Base-by-base conservation (phyloP, 2,329 filamentous ascomycete species). In the Colletotrichum sp. region DNA sequence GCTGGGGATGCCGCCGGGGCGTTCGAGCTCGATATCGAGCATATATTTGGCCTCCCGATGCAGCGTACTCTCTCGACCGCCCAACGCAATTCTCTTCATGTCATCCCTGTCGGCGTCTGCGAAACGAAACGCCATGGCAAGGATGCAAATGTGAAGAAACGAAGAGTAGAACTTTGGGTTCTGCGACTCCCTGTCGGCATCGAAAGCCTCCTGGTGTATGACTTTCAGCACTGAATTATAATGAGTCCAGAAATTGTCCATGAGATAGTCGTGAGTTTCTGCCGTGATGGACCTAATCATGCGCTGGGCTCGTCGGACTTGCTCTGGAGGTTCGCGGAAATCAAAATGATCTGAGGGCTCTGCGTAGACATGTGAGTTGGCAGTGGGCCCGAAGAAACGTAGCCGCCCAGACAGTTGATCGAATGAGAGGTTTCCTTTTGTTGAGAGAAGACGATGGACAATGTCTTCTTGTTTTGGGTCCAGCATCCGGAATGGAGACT, bases 21-120 rank as follows among this genome's bases (percentile, higher is more conserved):
- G 81, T 79, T 91, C 89, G 44, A 91, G 81, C 78, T 90, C 89
- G 71, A 85, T 85, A 74, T 90, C 88, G 25, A 90, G 81, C 88
- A 91, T 88, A 63, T 87, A 86, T 79, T 90, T 90, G 66, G 89
- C 88, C 79, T 90, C 89, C 34, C 87, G 80, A 74, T 91, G 89
- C 25, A 91, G 81, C 0, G 87, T 88, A 78, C 88, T 90, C 79
- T 91, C 88, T 77, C 87, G 84, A 44, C 83, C 84, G 6, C 85
- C 86, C 1, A 90, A 72, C 1, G 85, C 82, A 27, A 91, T 86
- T 69, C 83, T 85, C 76, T 85, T 85, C 73, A 90, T 87, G 75
- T 90, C 89, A 4, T 86, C 84, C 34, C 89, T 82, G 19, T 83
- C 81, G 79, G 86, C 85, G 78, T 91, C 88, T 27, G 89, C 87